Evolutionary conservation across 2,329 filamentous ascomycete species (phyloP).

Genomic region (Talaromyces sp.): DNA sequence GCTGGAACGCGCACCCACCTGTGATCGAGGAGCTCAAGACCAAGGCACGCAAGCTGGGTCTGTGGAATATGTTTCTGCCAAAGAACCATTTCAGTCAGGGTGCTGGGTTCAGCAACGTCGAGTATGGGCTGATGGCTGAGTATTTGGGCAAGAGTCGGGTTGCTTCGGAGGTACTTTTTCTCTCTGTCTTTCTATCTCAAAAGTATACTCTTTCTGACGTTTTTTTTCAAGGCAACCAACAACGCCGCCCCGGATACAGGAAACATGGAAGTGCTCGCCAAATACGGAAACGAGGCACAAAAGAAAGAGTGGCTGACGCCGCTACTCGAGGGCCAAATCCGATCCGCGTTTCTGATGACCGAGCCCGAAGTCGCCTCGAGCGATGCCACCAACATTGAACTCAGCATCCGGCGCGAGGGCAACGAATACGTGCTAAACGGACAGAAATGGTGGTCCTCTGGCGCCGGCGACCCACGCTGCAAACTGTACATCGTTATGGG

Average conservation of each 20-base stretch:
- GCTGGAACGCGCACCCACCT: constrained; percentile 74
- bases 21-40: constrained; percentile 86
- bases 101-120: constrained; percentile 87
- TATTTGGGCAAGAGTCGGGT: constrained; percentile 79
- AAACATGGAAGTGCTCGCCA: constrained; percentile 92
- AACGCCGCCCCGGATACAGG: constrained; percentile 88
- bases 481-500: constrained; percentile 95
- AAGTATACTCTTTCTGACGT: constrained; percentile 16
- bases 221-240: constrained; percentile 69
- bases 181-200: neutral
- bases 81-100: constrained; percentile 94
- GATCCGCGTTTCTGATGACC: constrained; percentile 90
- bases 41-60: constrained; percentile 72
- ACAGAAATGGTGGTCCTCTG: constrained; percentile 98
- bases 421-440: constrained; percentile 90
- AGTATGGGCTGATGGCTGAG: constrained; percentile 98
- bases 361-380: constrained; percentile 83
- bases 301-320: constrained; percentile 79
- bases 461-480: constrained; percentile 88
- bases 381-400: constrained; percentile 87
- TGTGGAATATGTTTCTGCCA: constrained; percentile 98
- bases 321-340: constrained; percentile 75
- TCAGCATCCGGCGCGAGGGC: constrained; percentile 76
- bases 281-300: constrained; percentile 80
- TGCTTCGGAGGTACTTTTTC: constrained; percentile 59